Evolutionary conservation across 805 yeast species (phyloP).

Genomic region (Candida suzukii): DNA sequence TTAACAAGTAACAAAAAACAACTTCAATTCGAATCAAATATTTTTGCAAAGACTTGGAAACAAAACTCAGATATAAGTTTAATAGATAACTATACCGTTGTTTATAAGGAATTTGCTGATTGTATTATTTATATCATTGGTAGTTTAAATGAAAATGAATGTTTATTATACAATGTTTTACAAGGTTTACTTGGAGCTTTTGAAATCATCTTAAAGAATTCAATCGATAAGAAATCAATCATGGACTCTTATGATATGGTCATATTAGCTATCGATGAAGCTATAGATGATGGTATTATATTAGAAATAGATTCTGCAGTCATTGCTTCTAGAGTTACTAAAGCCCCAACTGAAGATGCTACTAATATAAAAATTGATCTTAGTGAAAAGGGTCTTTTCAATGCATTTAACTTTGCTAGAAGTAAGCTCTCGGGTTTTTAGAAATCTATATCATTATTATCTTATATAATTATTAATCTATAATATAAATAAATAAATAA

Average conservation of each 20-base stretch:
- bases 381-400: constrained; percentile 69
- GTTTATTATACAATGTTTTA: constrained; percentile 66
- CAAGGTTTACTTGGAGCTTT: constrained; percentile 76
- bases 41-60: constrained; percentile 73
- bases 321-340: constrained; percentile 87
- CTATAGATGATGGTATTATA: constrained; percentile 88
- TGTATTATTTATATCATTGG: constrained; percentile 67
- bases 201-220: constrained; percentile 61
- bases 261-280: constrained; percentile 81
- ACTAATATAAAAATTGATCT: constrained; percentile 55
- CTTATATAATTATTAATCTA: not conserved
- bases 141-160: constrained; percentile 77
- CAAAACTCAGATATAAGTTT: constrained; percentile 74
- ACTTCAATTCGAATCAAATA: constrained; percentile 62
- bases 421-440: constrained; percentile 53
- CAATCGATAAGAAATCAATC: constrained; percentile 72
- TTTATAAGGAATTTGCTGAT: constrained; percentile 84
- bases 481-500: not conserved
- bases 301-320: constrained; percentile 84
- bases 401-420: constrained; percentile 83
- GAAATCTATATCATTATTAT: too few species aligned
- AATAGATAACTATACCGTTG: constrained; percentile 70
- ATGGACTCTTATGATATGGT: constrained; percentile 83
- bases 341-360: constrained; percentile 67
- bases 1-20: constrained; percentile 46